These are phyloP conservation scores for Vickermania spadyakhi DNA, from an alignment of 208 protist genomes.

Conservation along the genomic window DNA sequence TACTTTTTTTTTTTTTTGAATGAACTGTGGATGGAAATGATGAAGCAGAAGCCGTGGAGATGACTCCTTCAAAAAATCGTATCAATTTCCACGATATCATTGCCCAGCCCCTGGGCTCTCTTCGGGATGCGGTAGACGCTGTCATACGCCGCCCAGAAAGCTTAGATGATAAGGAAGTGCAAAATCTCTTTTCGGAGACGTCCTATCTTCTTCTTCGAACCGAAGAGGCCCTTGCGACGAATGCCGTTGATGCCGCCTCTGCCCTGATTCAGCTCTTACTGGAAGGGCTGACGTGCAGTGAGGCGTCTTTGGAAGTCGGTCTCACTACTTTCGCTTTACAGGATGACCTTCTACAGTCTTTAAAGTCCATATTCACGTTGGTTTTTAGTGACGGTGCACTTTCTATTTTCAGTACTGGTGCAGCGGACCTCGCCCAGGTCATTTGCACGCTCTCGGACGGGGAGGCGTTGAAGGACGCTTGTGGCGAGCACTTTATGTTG, in stretches of 20 bases:
- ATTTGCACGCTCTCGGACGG: constrained; percentile 76
- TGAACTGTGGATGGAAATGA: no score
- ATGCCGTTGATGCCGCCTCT: constrained; percentile 61
- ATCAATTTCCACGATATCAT: constrained; percentile 90
- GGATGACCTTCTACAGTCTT: constrained; percentile 48
- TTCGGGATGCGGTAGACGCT: constrained; percentile 72
- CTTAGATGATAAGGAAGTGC: constrained; percentile 72
- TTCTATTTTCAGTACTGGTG: constrained; percentile 47
- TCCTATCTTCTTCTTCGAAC: constrained; percentile 76
- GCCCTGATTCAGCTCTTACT: constrained; percentile 77
- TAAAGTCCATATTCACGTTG: constrained; percentile 53
- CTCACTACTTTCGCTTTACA: constrained; percentile 53
- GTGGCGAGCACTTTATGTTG: constrained; percentile 64
- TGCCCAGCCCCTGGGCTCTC: constrained; percentile 56
- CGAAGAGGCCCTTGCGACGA: constrained; percentile 65
- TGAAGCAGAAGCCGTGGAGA: no score
- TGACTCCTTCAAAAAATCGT: constrained; percentile 53
- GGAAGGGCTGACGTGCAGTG: constrained; percentile 66
- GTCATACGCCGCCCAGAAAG: constrained; percentile 64
- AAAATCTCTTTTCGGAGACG: constrained; percentile 66
- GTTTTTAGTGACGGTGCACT: constrained; percentile 50
- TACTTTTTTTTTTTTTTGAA: no score
- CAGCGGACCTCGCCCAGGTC: constrained; percentile 73
- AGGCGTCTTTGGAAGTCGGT: constrained; percentile 62
- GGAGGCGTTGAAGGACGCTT: constrained; percentile 63